Base-by-base conservation (phyloP, 2,329 filamentous ascomycete species). In the Chaetoscypha palmicola region DNA sequence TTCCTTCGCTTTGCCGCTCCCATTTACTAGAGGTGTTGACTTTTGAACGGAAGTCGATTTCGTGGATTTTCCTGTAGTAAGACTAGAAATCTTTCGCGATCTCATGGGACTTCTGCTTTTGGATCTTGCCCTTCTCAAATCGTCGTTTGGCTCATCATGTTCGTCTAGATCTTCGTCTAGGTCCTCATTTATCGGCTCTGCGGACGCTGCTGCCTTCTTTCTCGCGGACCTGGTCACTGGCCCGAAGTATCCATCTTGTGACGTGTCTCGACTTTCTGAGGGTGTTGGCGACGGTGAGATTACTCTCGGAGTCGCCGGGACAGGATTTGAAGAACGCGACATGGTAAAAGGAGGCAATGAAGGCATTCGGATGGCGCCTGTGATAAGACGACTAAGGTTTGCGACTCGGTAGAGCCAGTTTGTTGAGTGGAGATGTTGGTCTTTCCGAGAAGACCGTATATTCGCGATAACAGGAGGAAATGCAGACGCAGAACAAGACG, bases 231-330 rank as follows among this genome's bases (percentile, higher is more conserved):
- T 79, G 49, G 88, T 94, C 49, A 81, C 73, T 4, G 87, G 87
- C 8, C 80, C 84, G 52, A 78, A 79, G 65, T 94, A 81, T 49
- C 74, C 74, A 61, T 82, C 74, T 53, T 72, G 72, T 32, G 61
- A 61, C 46, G 68, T 66, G 17, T 61, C 64, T 51, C 71, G 71
- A 23, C 62, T 63, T 45, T 82, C 79, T 17, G 79, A 81, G 1
- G 79, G 79, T 2, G 84, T 83, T 31, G 90, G 89, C 43, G 88
- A 92, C 31, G 90, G 89, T 10, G 88, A 94, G 56, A 92, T 94
- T 55, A 96, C 86, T 60, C 88, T 83, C 58, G 89, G 89, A 45
- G 84, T 92, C 45, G 76, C 76, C 45, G 90, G 89, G 46, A 92
- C 71, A 55, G 71, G 69, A 51, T 76, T 69, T 41, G 50, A 47